A percentile compares a stretch with the other conserved stretches of the same genome.
phyloP scores from a whole-genome alignment of 2,329 filamentous ascomycete genomes.

The Rhinocladiella mackenziei region DNA sequence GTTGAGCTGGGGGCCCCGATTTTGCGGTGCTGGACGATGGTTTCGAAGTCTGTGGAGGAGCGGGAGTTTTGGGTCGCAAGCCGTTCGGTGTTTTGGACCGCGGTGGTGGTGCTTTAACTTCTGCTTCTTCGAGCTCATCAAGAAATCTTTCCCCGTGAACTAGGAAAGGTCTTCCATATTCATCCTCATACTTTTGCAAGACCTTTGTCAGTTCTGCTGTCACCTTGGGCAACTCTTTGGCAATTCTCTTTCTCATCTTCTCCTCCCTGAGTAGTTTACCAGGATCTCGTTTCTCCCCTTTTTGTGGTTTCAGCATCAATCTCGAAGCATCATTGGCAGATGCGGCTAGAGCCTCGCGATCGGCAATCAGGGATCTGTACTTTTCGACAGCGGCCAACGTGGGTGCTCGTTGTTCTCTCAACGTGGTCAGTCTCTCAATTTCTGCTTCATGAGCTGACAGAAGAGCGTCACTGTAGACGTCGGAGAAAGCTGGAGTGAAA shows the following conservation, averaged over 20 bases:
- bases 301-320: slow-evolving; percentile 83
- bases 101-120: slow-evolving; percentile 57
- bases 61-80: slow-evolving; percentile 48
- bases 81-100: slow-evolving; percentile 73
- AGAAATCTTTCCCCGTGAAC: slow-evolving; percentile 91
- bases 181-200: slow-evolving; percentile 86
- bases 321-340: slow-evolving; percentile 94
- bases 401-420: slow-evolving; percentile 83
- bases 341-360: slow-evolving; percentile 79
- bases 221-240: slow-evolving; percentile 92
- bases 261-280: slow-evolving; percentile 91
- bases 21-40: too few species aligned
- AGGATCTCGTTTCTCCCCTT: slow-evolving; percentile 90
- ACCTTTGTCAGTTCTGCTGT: slow-evolving; percentile 74
- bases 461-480: slow-evolving; percentile 93
- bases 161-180: slow-evolving; percentile 87
- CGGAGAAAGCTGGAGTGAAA: slow-evolving; percentile 93
- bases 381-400: slow-evolving; percentile 77
- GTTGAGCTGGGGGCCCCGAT: slow-evolving; percentile 29
- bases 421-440: slow-evolving; percentile 71
- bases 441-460: slow-evolving; percentile 93
- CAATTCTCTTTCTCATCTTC: slow-evolving; percentile 96
- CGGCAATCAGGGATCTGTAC: slow-evolving; percentile 75
- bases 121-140: slow-evolving; percentile 69
- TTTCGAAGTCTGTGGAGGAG: slow-evolving; percentile 29